Conservation (phyloP, 1,139 yeast genomes). For the Yueomyces sp. region DNA sequence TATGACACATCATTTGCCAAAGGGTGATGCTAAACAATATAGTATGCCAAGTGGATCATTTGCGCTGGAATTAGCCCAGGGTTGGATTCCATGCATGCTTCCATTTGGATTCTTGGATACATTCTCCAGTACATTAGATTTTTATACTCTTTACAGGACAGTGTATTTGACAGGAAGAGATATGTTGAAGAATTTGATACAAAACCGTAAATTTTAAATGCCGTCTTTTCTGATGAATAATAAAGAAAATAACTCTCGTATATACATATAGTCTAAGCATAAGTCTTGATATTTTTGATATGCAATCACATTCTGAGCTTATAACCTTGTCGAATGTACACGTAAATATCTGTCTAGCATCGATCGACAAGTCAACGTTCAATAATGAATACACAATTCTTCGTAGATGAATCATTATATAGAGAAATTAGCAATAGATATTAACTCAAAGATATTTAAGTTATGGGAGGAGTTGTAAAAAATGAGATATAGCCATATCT, state of each 20-base stretch:
- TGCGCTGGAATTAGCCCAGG: conserved; percentile 94
- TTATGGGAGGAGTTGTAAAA: too few species aligned
- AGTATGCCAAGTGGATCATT: conserved; percentile 68
- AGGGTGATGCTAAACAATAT: conserved; percentile 74
- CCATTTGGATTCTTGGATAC: conserved; percentile 89
- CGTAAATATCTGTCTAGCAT: too few species aligned
- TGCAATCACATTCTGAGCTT: not conserved
- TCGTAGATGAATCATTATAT: too few species aligned
- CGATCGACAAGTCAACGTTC: too few species aligned
- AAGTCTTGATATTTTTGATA: not conserved
- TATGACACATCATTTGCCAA: conserved; percentile 62
- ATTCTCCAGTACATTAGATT: conserved; percentile 68
- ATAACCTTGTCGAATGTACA: not conserved
- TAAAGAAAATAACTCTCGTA: too few species aligned
- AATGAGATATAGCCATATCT: too few species aligned
- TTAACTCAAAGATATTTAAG: too few species aligned
- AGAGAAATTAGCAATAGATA: too few species aligned
- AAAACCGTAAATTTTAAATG: conserved; percentile 37
- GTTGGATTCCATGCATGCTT: conserved; percentile 96
- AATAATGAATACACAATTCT: too few species aligned
- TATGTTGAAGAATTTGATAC: conserved; percentile 54
- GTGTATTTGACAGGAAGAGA: conserved; percentile 62
- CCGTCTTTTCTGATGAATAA: not conserved
- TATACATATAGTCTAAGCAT: not conserved
- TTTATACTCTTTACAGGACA: conserved; percentile 55